These are phyloP conservation scores for Albizia julibrissin DNA, from an alignment of 306 rosid genomes.

Conservation along the genomic window DNA sequence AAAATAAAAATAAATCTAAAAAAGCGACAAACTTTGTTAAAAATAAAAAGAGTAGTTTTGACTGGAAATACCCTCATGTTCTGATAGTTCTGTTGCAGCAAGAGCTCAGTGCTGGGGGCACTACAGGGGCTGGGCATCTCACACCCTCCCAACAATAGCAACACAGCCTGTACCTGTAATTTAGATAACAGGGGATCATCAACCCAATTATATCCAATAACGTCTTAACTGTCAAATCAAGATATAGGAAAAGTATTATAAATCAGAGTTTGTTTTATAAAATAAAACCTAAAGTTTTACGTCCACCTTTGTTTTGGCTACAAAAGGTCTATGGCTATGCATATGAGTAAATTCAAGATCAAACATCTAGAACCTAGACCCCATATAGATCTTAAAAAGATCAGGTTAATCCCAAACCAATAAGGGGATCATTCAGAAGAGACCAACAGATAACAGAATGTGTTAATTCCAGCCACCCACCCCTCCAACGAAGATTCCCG, in stretches of 20 bases:
- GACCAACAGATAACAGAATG: background rate
- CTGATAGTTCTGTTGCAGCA: conserved; percentile 42
- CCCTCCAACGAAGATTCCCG: background rate
- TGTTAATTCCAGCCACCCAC: background rate
- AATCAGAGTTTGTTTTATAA: background rate
- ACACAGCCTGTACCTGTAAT: conserved; percentile 76
- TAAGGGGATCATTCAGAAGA: background rate
- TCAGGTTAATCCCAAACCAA: background rate
- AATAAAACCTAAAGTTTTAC: background rate
- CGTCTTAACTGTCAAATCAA: background rate
- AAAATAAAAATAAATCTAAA: too few relatives aligned
- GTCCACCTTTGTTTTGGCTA: background rate
- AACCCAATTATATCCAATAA: background rate
- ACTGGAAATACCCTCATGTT: conserved; percentile 49
- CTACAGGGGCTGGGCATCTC: conserved; percentile 42
- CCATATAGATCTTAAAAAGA: background rate
- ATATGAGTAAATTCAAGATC: background rate
- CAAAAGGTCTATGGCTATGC: background rate
- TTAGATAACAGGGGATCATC: conserved; percentile 5
- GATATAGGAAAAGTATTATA: background rate
- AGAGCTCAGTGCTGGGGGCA: conserved; percentile 37
- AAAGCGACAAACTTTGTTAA: too few relatives aligned
- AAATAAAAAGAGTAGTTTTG: conserved; percentile 9
- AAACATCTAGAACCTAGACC: background rate
- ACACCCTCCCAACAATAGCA: conserved; percentile 62